A percentile compares a stretch with the other conserved stretches of the same genome.
These are phyloP conservation scores for Elaphomyces granulatus DNA, from an alignment of 495 filamentous ascomycete species.

Conservation along the genomic window DNA sequence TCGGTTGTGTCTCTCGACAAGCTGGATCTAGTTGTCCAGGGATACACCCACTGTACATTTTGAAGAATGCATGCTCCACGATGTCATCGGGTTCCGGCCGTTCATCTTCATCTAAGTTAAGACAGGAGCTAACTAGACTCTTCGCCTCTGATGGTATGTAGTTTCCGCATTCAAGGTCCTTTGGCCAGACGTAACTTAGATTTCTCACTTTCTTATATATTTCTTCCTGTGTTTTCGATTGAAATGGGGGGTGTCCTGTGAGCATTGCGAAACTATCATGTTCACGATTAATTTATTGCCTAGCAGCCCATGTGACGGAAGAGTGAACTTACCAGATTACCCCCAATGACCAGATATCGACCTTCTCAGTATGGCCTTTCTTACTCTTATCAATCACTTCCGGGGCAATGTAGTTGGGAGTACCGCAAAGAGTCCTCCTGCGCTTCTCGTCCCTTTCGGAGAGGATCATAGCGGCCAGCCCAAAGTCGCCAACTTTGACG, in stretches of 20 bases:
- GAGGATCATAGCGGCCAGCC: constrained; percentile 81
- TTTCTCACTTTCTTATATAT: constrained; percentile 67
- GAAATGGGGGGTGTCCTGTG: constrained; percentile 77
- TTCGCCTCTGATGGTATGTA: constrained; percentile 51
- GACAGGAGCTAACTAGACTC: constrained; percentile 57
- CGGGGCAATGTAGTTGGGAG: constrained; percentile 96
- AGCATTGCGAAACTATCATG: constrained; percentile 67
- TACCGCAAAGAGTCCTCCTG: constrained; percentile 87
- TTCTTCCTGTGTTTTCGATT: constrained; percentile 71
- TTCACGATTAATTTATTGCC: neutral
- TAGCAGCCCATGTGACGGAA: neutral
- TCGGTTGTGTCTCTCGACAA: constrained; percentile 28
- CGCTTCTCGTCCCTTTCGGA: constrained; percentile 71
- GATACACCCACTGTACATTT: constrained; percentile 41
- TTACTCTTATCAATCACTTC: constrained; percentile 70
- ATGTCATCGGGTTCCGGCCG: constrained; percentile 68
- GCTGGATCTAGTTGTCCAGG: constrained; percentile 30
- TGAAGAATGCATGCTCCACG: constrained; percentile 72
- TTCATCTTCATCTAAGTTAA: constrained; percentile 55
- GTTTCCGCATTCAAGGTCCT: constrained; percentile 32
- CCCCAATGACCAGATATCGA: constrained; percentile 94
- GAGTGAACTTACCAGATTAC: constrained; percentile 84
- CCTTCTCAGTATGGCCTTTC: constrained; percentile 79
- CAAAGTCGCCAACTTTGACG: constrained; percentile 94
- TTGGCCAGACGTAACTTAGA: constrained; percentile 64